Conservation (phyloP, 805 yeast genomes). For the Yarrowia hollandica region DNA sequence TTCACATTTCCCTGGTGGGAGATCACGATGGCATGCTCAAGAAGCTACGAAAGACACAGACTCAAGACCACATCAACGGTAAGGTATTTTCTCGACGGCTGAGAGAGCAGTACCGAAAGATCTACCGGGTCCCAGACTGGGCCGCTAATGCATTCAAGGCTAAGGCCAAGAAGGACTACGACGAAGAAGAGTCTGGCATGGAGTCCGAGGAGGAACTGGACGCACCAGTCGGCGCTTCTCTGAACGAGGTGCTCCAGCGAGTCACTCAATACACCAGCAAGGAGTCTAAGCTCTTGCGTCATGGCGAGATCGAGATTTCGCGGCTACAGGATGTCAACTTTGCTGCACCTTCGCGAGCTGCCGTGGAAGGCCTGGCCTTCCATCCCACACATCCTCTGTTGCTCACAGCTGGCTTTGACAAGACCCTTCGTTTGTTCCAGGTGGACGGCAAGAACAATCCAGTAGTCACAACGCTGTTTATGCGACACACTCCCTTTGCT, state of each 20-base stretch:
- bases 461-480: slow-evolving; percentile 76
- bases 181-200: slow-evolving; percentile 36
- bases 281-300: slow-evolving; percentile 60
- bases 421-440: slow-evolving; percentile 81
- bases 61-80: slow-evolving; percentile 58
- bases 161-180: slow-evolving; percentile 41
- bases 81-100: slow-evolving; percentile 61
- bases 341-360: slow-evolving; percentile 66
- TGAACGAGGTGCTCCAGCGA: slow-evolving; percentile 40
- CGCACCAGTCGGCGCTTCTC: slow-evolving; percentile 38
- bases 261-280: slow-evolving; percentile 37
- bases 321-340: slow-evolving; percentile 85
- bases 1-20: slow-evolving; percentile 58
- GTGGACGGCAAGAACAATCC: slow-evolving; percentile 84
- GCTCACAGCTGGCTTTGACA: slow-evolving; percentile 89
- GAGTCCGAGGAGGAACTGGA: slow-evolving; percentile 40
- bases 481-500: slow-evolving; percentile 77
- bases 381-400: slow-evolving; percentile 82
- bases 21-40: slow-evolving; percentile 54
- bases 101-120: slow-evolving; percentile 65
- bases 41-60: slow-evolving; percentile 65
- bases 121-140: slow-evolving; percentile 89
- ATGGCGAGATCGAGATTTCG: slow-evolving; percentile 69
- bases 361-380: slow-evolving; percentile 81
- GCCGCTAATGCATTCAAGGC: slow-evolving; percentile 44